Evolutionary conservation across 495 filamentous ascomycete genomes (phyloP).

Genomic region (Elasticomyces elasticus): DNA sequence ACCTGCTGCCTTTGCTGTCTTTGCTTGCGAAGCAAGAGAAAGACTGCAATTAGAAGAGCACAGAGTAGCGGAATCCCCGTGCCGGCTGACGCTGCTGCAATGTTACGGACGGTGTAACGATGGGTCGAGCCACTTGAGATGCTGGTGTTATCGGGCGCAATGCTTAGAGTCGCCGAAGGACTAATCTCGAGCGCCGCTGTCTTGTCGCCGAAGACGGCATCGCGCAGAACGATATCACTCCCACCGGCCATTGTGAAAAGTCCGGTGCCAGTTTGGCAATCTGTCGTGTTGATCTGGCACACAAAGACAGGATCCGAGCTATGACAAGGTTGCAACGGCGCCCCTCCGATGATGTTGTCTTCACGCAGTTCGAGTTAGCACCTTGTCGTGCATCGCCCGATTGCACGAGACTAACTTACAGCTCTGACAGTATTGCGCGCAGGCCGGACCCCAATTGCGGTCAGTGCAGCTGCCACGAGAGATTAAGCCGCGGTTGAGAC

Average conservation of each 20-base stretch:
- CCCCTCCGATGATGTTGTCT: not conserved
- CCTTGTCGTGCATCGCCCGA: not conserved
- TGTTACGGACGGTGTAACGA: not conserved
- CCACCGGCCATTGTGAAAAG: not conserved
- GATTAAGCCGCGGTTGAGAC: not conserved
- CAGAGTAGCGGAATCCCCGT: not conserved
- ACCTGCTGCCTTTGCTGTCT: not conserved
- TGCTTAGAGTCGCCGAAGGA: not conserved
- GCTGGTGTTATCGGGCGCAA: not conserved
- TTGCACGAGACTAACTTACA: not conserved
- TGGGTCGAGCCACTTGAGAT: not conserved
- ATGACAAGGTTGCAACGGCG: not conserved
- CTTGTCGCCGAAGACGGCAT: not conserved
- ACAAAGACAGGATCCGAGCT: not conserved
- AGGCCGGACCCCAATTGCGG: not conserved
- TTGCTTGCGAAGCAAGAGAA: not conserved
- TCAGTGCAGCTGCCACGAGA: not conserved
- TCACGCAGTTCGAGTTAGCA: not conserved
- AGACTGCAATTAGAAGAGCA: not conserved
- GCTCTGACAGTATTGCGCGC: not conserved
- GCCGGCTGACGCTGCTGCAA: not conserved
- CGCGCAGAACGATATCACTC: not conserved
- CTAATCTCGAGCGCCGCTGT: not conserved
- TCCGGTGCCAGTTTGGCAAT: not conserved
- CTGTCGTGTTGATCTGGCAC: not conserved